These are phyloP conservation scores for Coniferiporia weirii DNA, from an alignment of 1,284 basidiomycete genomes.

Conservation along the genomic window DNA sequence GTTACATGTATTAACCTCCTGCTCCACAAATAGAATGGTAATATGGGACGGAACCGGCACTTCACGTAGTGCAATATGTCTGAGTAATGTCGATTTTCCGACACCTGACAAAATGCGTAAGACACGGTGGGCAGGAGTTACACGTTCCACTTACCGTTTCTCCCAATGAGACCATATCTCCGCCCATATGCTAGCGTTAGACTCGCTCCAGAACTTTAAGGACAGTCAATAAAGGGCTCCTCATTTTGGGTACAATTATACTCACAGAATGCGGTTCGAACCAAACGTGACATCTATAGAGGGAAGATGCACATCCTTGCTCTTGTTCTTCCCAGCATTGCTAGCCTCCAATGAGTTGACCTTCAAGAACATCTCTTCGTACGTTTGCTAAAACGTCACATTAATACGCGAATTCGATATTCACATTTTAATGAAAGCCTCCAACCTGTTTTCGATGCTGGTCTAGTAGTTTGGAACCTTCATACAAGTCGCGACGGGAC, in stretches of 20 bases:
- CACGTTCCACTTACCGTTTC: constrained; percentile 50
- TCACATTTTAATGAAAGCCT: not conserved
- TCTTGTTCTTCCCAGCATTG: constrained; percentile 82
- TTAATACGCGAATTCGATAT: constrained; percentile 13
- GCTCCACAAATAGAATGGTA: constrained; percentile 96
- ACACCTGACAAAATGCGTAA: constrained; percentile 57
- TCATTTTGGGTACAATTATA: constrained; percentile 20
- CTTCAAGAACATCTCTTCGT: constrained; percentile 99
- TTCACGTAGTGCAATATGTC: constrained; percentile 94
- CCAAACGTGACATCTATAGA: constrained; percentile 95
- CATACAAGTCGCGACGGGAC: constrained; percentile 83
- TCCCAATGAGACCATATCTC: constrained; percentile 82
- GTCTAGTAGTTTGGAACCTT: constrained; percentile 93
- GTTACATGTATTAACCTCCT: constrained; percentile 60
- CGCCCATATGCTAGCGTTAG: constrained; percentile 87
- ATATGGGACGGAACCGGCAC: constrained; percentile 92
- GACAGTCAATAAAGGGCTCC: constrained; percentile 2
- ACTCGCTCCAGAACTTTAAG: constrained; percentile 67
- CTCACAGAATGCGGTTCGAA: constrained; percentile 88
- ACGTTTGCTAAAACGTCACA: constrained; percentile 60
- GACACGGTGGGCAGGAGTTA: not conserved
- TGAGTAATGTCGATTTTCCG: constrained; percentile 96
- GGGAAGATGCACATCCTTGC: constrained; percentile 93
- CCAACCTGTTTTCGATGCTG: constrained; percentile 84
- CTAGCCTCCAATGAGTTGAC: constrained; percentile 93